A percentile compares a stretch with the other conserved stretches of the same genome.
Evolutionary conservation across 2,329 filamentous ascomycete genomes (phyloP).

Genomic region (Penicillium sp.): DNA sequence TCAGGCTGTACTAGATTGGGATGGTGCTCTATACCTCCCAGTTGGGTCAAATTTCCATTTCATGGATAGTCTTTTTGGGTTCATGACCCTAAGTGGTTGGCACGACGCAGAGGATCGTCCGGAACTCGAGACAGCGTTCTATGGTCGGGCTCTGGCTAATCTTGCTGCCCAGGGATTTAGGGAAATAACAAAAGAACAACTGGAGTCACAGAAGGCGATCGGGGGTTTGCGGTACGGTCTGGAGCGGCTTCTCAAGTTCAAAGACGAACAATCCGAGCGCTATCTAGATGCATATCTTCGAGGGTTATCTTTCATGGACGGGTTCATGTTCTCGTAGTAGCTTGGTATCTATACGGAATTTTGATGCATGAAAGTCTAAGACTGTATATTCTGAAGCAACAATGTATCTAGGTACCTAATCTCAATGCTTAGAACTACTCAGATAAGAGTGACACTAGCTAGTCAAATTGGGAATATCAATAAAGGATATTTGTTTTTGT

Average conservation of each 20-base stretch:
- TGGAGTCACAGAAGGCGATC: constrained; percentile 13
- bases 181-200: constrained; percentile 9
- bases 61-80: constrained; percentile 11
- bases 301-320: constrained; percentile 10
- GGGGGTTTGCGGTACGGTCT: constrained; percentile 11
- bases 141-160: constrained; percentile 11
- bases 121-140: constrained; percentile 10
- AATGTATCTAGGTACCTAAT: too few species aligned
- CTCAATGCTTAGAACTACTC: too few species aligned
- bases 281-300: constrained; percentile 13
- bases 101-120: constrained; percentile 8
- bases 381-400: too few species aligned
- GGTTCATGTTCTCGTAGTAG: not conserved
- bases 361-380: too few species aligned
- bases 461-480: too few species aligned
- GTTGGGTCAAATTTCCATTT: constrained; percentile 12
- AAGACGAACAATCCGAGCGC: constrained; percentile 13
- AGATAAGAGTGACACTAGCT: too few species aligned
- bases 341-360: too few species aligned
- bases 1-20: constrained; percentile 11
- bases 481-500: not conserved
- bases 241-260: constrained; percentile 14
- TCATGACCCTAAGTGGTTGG: constrained; percentile 11
- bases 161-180: constrained; percentile 8
- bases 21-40: constrained; percentile 9